Evolutionary conservation across 2,329 filamentous ascomycete genomes (phyloP).

Genomic region (Aspergillus novofumigatus): DNA sequence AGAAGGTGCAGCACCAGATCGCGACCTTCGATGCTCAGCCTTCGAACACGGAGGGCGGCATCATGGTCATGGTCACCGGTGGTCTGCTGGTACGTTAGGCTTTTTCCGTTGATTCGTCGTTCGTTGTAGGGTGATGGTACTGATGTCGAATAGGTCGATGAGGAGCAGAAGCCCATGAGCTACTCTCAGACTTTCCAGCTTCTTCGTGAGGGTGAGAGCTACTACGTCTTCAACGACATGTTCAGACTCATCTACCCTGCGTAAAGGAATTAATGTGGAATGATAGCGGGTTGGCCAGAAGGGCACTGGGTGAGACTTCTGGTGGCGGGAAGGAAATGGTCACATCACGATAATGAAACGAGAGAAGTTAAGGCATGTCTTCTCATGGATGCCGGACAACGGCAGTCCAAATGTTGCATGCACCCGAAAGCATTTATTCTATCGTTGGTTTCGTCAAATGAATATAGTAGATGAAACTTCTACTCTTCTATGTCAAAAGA

Average conservation of each 20-base stretch:
- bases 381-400: neutral
- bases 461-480: neutral
- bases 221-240: slow-evolving; percentile 89
- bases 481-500: neutral
- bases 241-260: slow-evolving; percentile 76
- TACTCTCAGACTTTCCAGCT: slow-evolving; percentile 91
- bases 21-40: slow-evolving; percentile 81
- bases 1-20: slow-evolving; percentile 74
- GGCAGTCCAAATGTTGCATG: neutral
- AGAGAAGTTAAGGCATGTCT: neutral
- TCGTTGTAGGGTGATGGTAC: neutral
- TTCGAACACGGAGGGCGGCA: slow-evolving; percentile 60
- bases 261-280: slow-evolving; percentile 7
- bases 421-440: neutral
- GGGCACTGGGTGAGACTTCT: neutral
- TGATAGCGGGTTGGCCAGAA: neutral
- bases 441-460: neutral
- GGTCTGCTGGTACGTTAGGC: slow-evolving; percentile 66
- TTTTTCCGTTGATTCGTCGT: neutral
- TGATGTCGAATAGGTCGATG: slow-evolving; percentile 63
- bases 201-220: slow-evolving; percentile 61
- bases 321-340: neutral
- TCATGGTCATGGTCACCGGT: slow-evolving; percentile 86
- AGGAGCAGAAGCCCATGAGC: slow-evolving; percentile 80
- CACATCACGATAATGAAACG: slow-evolving; percentile 15